Percentiles rank a stretch among this genome's conserved stretches.
Conservation (phyloP, 2,329 filamentous ascomycete species). For the Fusarium sp. region DNA sequence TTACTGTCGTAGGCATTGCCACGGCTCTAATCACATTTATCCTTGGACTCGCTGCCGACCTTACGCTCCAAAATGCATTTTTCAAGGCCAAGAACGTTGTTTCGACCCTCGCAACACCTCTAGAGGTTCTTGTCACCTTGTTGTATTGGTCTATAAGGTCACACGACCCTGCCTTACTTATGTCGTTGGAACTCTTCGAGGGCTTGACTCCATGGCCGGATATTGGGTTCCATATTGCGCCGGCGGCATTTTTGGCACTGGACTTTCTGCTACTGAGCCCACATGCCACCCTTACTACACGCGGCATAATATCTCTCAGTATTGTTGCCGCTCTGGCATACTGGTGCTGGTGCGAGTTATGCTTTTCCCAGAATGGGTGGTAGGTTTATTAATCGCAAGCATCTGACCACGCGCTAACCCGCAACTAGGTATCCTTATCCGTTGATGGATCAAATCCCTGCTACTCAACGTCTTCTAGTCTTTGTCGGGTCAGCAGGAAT, state of each 20-base stretch:
- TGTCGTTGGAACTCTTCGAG: slow-evolving; percentile 15
- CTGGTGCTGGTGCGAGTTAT: slow-evolving; percentile 26
- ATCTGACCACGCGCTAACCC: too few relatives aligned
- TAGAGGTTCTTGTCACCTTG: slow-evolving; percentile 16
- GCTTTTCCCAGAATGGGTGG: slow-evolving; percentile 24
- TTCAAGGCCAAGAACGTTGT: background rate
- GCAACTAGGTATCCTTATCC: too few relatives aligned
- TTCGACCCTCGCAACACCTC: slow-evolving; percentile 3
- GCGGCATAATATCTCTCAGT: slow-evolving; percentile 7
- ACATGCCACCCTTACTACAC: background rate
- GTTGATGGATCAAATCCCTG: too few relatives aligned
- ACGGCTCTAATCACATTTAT: background rate
- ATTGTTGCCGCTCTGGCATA: slow-evolving; percentile 8
- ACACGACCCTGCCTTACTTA: slow-evolving; percentile 14
- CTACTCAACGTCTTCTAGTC: too few relatives aligned
- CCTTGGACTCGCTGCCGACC: background rate
- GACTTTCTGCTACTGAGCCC: background rate
- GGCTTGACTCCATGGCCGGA: slow-evolving; percentile 8
- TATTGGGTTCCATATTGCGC: slow-evolving; percentile 15
- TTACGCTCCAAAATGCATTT: background rate
- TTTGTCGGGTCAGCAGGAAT: too few relatives aligned
- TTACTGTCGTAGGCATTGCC: slow-evolving; percentile 13
- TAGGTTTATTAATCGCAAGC: background rate
- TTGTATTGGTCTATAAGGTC: slow-evolving; percentile 25
- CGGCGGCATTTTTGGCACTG: background rate